Evolutionary conservation across 352 stramenopile species (phyloP), one percentile per base, ranked within the genome.

Genomic region (Globisporangium parvum): DNA sequence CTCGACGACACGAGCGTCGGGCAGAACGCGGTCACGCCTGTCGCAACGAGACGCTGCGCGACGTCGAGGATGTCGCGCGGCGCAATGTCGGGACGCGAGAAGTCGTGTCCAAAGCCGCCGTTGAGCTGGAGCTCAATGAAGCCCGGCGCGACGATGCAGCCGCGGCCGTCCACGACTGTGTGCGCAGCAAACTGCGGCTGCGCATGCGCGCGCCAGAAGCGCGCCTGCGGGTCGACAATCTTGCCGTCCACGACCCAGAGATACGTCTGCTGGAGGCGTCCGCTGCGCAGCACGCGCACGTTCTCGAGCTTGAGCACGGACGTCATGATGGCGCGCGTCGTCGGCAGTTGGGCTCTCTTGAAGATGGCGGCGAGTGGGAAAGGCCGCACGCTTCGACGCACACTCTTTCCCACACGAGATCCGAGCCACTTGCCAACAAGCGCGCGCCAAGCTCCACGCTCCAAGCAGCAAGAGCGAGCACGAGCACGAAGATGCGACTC

Each of bases 71-170:
- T 70, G 33, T 83, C 58, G 46, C 72, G 54, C 20, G 60, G 37
- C 18, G 67, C 67, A 23, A 83, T 71, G n/a, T 51, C 55, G 15
- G 71, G 67, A 56, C 74, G 76, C 9, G 85, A 93, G 62, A 96
- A 97, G 62, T 96, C 87, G 28, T 87, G 63, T 15, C 89, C 87
- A 61, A 83, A 96, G 26, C 74, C 85, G 51, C 89, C 89, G 58
- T 97, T 97, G 48, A 96, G 69, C 70, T 97, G 89, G 26, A 96
- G 46, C 62, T 97, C 89, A 48, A 97, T 87, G 61, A 95, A 96
- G 35, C 89, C 89, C 11, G 88, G 85, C 10, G 81, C 80, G 11
- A 88, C 56, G 51, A 96, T 88, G 46, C 59, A 63, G 28, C 78
- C 81, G 26, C 65, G 57, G 53, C 87, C 90, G 62, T 96, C 86